Evolutionary conservation across 495 filamentous ascomycete species (phyloP), one percentile per base, ranked within the genome.

Genomic region (Neurospora tetrasperma): DNA sequence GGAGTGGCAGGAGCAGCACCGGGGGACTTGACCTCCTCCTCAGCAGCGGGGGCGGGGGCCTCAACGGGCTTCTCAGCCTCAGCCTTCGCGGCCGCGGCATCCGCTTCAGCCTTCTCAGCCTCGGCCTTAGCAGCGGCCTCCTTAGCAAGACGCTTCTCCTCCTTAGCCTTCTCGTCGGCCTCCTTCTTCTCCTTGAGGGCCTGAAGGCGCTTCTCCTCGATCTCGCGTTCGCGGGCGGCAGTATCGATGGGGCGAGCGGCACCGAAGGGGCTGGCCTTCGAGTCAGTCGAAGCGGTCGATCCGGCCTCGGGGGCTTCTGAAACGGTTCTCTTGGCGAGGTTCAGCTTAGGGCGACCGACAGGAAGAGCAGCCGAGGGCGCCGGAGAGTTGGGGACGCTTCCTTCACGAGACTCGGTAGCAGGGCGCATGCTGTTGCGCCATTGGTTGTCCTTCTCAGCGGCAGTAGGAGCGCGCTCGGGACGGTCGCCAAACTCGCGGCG

Each of bases 251-350:
- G 94, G 69, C 88, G 88, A 46, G 94, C 94, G 71, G 92, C 94
- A 79, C 96, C 96, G 81, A 99, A 99, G 35, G 93, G 93, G 82
- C 90, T 98, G 20, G 93, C 87, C 84, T 96, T 97, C 4, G 92
- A 86, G 73, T 94, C 93, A 66, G 27, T 27, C 12, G 27, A 66
- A 66, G 54, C 23, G 54, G 54, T 66, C 23, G 54, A 35, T 66
- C 54, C 54, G 43, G 54, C 54, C 81, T 80, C 35, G 3, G 87
- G 82, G 5, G 84, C 80, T 71, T 97, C 94, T 5, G 94, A 90
- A 42, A 97, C 92, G 7, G 93, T 96, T 66, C 96, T 89, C 86
- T 98, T 98, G 71, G 89, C 80, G 16, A 97, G 89, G 77, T 98
- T 94, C 75, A 98, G 82, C 76, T 85, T 91, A 4, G 94, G 94